phyloP scores from a whole-genome alignment of 306 rosid species.

The Lithocarpus polystachyus region DNA sequence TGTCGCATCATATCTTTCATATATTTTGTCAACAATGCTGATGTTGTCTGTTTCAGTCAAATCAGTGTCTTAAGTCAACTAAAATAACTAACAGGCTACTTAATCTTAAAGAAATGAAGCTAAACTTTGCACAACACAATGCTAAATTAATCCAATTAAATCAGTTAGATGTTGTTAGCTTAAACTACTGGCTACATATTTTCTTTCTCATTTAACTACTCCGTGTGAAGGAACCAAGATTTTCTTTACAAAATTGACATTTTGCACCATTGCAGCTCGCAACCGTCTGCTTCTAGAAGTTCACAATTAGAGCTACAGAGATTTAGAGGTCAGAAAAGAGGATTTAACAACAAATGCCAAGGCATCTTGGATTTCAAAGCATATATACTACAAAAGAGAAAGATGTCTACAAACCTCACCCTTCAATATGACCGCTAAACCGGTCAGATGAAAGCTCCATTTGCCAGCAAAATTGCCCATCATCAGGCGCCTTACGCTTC shows the following conservation, averaged over 20 bases:
- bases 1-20: neutral
- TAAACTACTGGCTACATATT: neutral
- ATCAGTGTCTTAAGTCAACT: neutral
- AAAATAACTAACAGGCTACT: neutral
- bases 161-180: neutral
- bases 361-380: slow-evolving; percentile 44
- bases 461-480: slow-evolving; percentile 74
- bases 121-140: neutral
- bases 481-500: slow-evolving; percentile 76
- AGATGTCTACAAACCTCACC: slow-evolving; percentile 78
- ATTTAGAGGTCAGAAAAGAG: slow-evolving; percentile 42
- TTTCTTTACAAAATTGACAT: slow-evolving; percentile 50
- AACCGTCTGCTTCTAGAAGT: slow-evolving; percentile 37
- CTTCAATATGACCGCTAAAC: slow-evolving; percentile 43
- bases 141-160: neutral
- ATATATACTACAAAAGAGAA: slow-evolving; percentile 48
- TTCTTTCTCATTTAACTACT: slow-evolving; percentile 6
- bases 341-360: slow-evolving; percentile 45
- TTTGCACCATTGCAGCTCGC: slow-evolving; percentile 44
- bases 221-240: slow-evolving; percentile 22
- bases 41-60: neutral
- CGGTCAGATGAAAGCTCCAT: slow-evolving; percentile 68
- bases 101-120: neutral
- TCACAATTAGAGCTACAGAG: slow-evolving; percentile 53
- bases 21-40: neutral